Conservation (phyloP, 768 basidiomycete genomes). For the Exsudoporus frostii region DNA sequence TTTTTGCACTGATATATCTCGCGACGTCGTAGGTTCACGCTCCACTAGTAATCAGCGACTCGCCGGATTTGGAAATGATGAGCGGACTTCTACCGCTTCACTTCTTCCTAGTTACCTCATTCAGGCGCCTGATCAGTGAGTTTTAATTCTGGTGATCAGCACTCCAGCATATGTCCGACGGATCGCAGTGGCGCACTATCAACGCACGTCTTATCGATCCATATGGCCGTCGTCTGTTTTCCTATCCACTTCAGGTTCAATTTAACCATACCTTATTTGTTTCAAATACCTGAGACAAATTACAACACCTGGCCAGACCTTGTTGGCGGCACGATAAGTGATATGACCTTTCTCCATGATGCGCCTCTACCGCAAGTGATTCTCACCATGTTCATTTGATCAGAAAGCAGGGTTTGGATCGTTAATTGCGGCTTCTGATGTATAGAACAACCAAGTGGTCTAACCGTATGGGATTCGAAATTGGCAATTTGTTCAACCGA, state of each 20-base stretch:
- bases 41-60: not conserved
- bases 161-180: not conserved
- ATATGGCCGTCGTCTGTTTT: not conserved
- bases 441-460: not conserved
- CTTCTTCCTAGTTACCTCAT: conserved; percentile 10
- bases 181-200: conserved; percentile 10
- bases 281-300: not conserved
- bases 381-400: not conserved
- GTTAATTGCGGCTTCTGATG: not conserved
- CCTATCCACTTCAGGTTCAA: not conserved
- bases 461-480: not conserved
- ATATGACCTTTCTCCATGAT: conserved; percentile 3
- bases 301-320: not conserved
- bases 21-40: not conserved
- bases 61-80: not conserved
- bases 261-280: conserved; percentile 6
- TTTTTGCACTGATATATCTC: not conserved
- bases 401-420: not conserved
- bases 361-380: not conserved
- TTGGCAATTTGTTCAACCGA: not conserved
- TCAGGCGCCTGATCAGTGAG: not conserved
- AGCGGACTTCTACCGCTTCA: not conserved
- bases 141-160: conserved; percentile 9
- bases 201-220: conserved; percentile 7
- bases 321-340: not conserved